Evolutionary conservation across 139 green algal species (phyloP).

Genomic region (Closterium sp.): DNA sequence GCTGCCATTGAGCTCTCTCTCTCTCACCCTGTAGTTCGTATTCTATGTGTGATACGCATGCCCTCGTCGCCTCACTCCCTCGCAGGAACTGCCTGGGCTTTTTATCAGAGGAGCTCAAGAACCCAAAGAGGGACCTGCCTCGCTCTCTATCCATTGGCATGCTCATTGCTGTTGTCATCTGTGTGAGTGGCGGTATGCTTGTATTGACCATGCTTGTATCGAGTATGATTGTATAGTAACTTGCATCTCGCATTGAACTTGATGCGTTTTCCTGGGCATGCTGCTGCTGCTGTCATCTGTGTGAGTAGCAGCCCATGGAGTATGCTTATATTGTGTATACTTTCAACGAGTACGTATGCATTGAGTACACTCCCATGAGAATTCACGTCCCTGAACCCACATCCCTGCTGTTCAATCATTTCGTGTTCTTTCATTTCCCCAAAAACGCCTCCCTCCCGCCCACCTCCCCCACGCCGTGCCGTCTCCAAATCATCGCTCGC

Average conservation of each 20-base stretch:
- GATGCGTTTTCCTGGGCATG: not conserved
- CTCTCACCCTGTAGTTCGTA: not conserved
- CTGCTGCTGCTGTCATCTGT: not conserved
- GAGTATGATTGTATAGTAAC: too few relatives aligned
- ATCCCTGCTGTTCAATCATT: too few relatives aligned
- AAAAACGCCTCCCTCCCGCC: too few relatives aligned
- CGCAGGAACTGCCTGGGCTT: constrained; percentile 33
- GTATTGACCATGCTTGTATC: too few relatives aligned
- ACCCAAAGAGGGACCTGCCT: constrained; percentile 17
- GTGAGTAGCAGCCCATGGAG: not conserved
- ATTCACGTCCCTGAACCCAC: too few relatives aligned
- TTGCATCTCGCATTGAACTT: too few relatives aligned
- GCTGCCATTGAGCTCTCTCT: not conserved
- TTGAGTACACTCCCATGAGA: not conserved
- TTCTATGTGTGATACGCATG: too few relatives aligned
- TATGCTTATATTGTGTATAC: not conserved
- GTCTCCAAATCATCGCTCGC: not conserved
- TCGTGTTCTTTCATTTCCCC: too few relatives aligned
- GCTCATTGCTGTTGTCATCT: not conserved
- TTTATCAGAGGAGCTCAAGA: constrained; percentile 24
- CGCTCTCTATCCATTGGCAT: not conserved
- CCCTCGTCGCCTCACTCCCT: too few relatives aligned
- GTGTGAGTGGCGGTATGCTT: not conserved
- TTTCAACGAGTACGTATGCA: not conserved
- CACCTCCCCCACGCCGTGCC: not conserved